These are phyloP conservation scores for Excoecaria agallocha DNA, from an alignment of 345 rosid genomes.

Conservation along the genomic window DNA sequence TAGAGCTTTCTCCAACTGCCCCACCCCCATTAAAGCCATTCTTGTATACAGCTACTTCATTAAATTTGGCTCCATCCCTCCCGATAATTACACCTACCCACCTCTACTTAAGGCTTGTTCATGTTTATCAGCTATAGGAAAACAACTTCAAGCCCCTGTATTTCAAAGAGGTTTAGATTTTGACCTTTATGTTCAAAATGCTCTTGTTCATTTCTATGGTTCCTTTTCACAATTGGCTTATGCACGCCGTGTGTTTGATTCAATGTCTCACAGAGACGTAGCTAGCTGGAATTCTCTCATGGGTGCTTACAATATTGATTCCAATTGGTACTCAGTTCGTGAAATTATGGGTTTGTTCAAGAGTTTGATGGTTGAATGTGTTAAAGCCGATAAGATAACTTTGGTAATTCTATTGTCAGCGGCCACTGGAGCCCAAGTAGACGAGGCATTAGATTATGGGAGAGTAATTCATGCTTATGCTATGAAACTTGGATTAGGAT, in stretches of 20 bases:
- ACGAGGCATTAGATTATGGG: conserved; percentile 17
- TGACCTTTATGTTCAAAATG: conserved; percentile 24
- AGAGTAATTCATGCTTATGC: conserved; percentile 20
- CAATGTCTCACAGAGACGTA: conserved; percentile 22
- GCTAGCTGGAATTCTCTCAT: conserved; percentile 29
- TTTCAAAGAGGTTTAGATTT: conserved; percentile 8
- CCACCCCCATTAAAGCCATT: conserved; percentile 25
- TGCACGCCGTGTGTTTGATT: conserved; percentile 19
- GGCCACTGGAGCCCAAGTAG: conserved; percentile 11
- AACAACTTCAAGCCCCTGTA: conserved; percentile 24
- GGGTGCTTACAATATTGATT: conserved; percentile 9
- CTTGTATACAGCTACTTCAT: conserved; percentile 19
- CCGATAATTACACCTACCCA: conserved; percentile 26
- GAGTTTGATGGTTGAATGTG: conserved; percentile 1
- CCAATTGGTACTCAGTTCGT: not conserved
- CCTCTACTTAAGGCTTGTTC: conserved; percentile 25
- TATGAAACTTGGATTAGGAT: conserved; percentile 24
- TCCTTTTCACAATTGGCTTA: not conserved
- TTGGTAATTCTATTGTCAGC: conserved; percentile 23
- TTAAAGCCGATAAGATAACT: conserved; percentile 20
- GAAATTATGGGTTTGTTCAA: conserved; percentile 23
- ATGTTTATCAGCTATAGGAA: conserved; percentile 1
- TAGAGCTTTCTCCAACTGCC: conserved; percentile 20
- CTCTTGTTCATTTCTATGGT: conserved; percentile 21
- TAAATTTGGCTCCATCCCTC: not conserved